Conservation (phyloP, 2,329 filamentous ascomycete species). For the Pezicula neosporulosa region DNA sequence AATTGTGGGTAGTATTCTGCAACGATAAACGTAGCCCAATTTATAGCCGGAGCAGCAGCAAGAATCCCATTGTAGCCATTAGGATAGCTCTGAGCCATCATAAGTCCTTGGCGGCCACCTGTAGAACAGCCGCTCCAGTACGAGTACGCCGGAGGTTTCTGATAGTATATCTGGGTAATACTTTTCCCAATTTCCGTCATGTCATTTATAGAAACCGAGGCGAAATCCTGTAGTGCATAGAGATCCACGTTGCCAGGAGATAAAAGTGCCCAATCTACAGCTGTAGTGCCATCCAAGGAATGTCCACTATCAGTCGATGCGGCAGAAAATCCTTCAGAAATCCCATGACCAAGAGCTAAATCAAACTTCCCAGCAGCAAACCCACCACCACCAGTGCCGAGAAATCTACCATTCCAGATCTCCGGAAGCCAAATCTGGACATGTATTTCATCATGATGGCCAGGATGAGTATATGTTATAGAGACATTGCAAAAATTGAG, state of each 20-base stretch:
- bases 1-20: constrained; percentile 8
- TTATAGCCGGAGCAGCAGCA: constrained; percentile 34
- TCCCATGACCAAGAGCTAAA: constrained; percentile 15
- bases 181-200: constrained; percentile 30
- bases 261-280: not conserved
- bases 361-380: constrained; percentile 15
- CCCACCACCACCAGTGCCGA: constrained; percentile 5
- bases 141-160: constrained; percentile 27
- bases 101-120: constrained; percentile 34
- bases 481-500: not conserved
- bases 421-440: constrained; percentile 24
- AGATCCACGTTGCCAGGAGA: constrained; percentile 5
- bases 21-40: constrained; percentile 12
- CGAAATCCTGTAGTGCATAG: constrained; percentile 30
- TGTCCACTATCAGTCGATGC: constrained; percentile 24
- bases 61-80: constrained; percentile 36
- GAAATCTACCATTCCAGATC: constrained; percentile 27
- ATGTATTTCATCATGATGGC: constrained; percentile 16
- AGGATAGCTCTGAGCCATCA: constrained; percentile 34
- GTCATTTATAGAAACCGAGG: constrained; percentile 31
- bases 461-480: constrained; percentile 20
- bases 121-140: constrained; percentile 36
- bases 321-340: constrained; percentile 26
- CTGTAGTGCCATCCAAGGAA: constrained; percentile 7
- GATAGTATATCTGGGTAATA: constrained; percentile 30